Percentiles rank a stretch among this genome's conserved stretches.
phyloP scores from a whole-genome alignment of 495 filamentous ascomycete genomes.

The Hypoxylon fragiforme region DNA sequence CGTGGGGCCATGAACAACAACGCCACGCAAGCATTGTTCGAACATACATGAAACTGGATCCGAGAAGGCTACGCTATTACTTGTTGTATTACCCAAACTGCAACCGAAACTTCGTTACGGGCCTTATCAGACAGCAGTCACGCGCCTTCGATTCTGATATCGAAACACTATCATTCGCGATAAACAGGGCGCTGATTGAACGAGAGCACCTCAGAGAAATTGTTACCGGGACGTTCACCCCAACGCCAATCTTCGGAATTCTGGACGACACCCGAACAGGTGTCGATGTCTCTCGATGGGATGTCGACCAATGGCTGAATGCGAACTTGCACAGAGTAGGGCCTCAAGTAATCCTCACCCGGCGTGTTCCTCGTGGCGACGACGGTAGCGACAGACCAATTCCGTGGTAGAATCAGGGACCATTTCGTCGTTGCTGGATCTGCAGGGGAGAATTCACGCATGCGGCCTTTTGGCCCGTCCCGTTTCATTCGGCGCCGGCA shows the following conservation, averaged over 20 bases:
- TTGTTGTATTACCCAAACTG: conserved; percentile 37
- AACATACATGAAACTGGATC: conserved; percentile 44
- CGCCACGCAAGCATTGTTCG: conserved; percentile 41
- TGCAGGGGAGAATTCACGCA: conserved; percentile 1
- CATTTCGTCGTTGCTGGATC: neutral
- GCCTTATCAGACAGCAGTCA: conserved; percentile 22
- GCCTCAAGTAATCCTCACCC: neutral
- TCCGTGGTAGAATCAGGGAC: conserved; percentile 12
- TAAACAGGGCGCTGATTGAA: too few relatives aligned
- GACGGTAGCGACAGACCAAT: neutral
- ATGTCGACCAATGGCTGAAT: too few relatives aligned
- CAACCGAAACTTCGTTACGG: conserved; percentile 32
- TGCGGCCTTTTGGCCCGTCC: neutral
- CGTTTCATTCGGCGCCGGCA: too few relatives aligned
- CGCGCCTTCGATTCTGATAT: conserved; percentile 23
- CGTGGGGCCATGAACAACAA: conserved; percentile 39
- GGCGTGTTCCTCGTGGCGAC: conserved; percentile 4
- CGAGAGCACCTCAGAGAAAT: too few relatives aligned
- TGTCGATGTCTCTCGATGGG: too few relatives aligned
- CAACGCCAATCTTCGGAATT: too few relatives aligned
- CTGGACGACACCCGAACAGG: too few relatives aligned
- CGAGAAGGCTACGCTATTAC: conserved; percentile 40
- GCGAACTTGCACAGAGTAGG: too few relatives aligned
- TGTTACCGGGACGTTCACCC: too few relatives aligned
- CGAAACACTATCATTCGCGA: conserved; percentile 28